Evolutionary conservation across 352 stramenopile genomes (phyloP).

Genomic region (Phytophthora hybrid): DNA sequence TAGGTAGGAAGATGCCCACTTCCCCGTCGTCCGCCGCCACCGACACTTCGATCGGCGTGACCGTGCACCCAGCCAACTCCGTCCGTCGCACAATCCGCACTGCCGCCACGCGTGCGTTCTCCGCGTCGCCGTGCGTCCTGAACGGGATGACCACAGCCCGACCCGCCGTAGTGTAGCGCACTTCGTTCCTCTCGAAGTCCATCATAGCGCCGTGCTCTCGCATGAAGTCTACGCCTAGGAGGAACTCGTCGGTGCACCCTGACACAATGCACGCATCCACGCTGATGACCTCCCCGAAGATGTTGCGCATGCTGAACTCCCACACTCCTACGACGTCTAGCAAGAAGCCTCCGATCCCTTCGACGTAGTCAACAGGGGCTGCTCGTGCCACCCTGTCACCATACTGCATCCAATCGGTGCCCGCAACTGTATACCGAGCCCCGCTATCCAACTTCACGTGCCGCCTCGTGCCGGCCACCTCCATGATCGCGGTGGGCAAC

Average conservation of each 20-base stretch:
- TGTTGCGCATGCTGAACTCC: neutral
- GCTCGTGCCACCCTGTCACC: no score
- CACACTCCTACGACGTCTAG: constrained; percentile 6
- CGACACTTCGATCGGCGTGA: neutral
- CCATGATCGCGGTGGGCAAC: no score
- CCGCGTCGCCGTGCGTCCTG: neutral
- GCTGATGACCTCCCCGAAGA: neutral
- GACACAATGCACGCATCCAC: neutral
- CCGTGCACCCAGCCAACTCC: neutral
- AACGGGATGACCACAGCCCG: neutral
- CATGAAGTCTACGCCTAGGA: neutral
- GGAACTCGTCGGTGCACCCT: neutral
- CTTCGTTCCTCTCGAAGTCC: neutral
- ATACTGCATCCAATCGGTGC: no score
- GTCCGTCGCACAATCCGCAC: neutral
- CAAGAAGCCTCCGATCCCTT: constrained; percentile 15
- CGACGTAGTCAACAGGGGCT: constrained; percentile 4
- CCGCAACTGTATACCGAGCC: no score
- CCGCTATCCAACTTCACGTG: no score
- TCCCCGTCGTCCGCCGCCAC: neutral
- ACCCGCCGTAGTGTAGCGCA: neutral
- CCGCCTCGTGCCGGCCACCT: no score
- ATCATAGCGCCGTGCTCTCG: neutral
- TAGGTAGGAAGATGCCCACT: neutral
- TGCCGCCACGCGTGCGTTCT: neutral